Evolutionary conservation across 345 rosid species (phyloP).

Genomic region (Heritiera fomes): DNA sequence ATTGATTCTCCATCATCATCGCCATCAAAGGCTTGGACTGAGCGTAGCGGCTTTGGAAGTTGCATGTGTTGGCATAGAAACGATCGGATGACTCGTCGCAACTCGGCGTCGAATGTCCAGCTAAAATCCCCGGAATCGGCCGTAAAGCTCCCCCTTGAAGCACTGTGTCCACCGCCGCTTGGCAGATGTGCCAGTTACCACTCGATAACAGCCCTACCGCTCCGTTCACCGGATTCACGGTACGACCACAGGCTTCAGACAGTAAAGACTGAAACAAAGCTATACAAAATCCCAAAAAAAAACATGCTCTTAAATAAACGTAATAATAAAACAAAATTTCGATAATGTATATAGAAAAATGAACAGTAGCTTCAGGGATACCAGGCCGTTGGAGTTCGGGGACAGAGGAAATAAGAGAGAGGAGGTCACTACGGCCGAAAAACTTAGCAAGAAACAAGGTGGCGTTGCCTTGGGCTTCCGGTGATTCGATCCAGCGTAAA

Average conservation of each 20-base stretch:
- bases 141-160: slow-evolving; percentile 45
- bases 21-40: slow-evolving; percentile 29
- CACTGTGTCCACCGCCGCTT: slow-evolving; percentile 57
- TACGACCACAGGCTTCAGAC: slow-evolving; percentile 63
- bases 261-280: slow-evolving; percentile 62
- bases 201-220: slow-evolving; percentile 58
- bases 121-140: slow-evolving; percentile 34
- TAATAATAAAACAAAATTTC: not conserved
- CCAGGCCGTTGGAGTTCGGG: slow-evolving; percentile 59
- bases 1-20: slow-evolving; percentile 27
- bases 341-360: not conserved
- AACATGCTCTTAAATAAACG: not conserved
- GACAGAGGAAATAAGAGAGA: slow-evolving; percentile 54
- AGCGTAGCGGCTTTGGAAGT: slow-evolving; percentile 9
- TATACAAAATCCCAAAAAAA: slow-evolving; percentile 17
- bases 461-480: slow-evolving; percentile 61
- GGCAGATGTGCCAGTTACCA: slow-evolving; percentile 60
- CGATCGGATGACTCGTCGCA: slow-evolving; percentile 35
- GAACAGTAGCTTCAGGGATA: not conserved
- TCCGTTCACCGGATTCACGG: slow-evolving; percentile 64
- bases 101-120: slow-evolving; percentile 24
- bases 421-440: slow-evolving; percentile 56
- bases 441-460: slow-evolving; percentile 64
- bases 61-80: slow-evolving; percentile 22
- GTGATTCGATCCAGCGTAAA: slow-evolving; percentile 49